Conservation (phyloP, 1,284 basidiomycete species). For the Microbotryomycetes sp. region DNA sequence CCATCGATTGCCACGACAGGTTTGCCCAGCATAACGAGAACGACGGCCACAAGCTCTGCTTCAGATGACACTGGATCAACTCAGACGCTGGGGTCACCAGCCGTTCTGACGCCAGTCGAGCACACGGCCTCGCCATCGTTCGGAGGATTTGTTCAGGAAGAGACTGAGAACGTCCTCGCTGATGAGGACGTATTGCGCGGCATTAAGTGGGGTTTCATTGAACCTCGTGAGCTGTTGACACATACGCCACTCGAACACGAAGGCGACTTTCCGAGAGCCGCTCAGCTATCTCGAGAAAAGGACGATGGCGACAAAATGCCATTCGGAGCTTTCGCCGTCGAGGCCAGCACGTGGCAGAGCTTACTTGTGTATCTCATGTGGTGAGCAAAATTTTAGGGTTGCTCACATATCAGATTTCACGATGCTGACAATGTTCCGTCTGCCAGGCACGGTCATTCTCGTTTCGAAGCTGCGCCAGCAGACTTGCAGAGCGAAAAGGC, state of each 20-base stretch:
- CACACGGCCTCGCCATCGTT: not conserved
- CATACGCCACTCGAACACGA: constrained; percentile 13
- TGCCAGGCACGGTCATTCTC: constrained; percentile 26
- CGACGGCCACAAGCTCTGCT: not conserved
- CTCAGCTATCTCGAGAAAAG: constrained; percentile 29
- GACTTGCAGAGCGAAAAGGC: constrained; percentile 21
- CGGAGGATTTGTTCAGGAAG: constrained; percentile 17
- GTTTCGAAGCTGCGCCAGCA: constrained; percentile 23
- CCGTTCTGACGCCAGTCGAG: constrained; percentile 1
- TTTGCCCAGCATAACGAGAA: not conserved
- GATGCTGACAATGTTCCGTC: not conserved
- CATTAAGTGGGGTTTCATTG: constrained; percentile 22
- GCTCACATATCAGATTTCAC: too few species aligned
- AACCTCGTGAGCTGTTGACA: not conserved
- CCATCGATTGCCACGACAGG: too few species aligned
- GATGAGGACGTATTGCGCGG: constrained; percentile 9
- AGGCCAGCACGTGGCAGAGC: constrained; percentile 20
- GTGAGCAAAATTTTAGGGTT: too few species aligned
- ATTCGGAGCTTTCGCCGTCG: constrained; percentile 22
- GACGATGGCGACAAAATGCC: constrained; percentile 43
- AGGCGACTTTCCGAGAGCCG: constrained; percentile 21
- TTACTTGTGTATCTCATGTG: constrained; percentile 27
- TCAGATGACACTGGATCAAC: not conserved
- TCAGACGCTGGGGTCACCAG: not conserved
- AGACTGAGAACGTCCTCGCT: constrained; percentile 4